These are phyloP conservation scores for Pythium dissimile DNA, from an alignment of 352 stramenopile species.

Conservation along the genomic window DNA sequence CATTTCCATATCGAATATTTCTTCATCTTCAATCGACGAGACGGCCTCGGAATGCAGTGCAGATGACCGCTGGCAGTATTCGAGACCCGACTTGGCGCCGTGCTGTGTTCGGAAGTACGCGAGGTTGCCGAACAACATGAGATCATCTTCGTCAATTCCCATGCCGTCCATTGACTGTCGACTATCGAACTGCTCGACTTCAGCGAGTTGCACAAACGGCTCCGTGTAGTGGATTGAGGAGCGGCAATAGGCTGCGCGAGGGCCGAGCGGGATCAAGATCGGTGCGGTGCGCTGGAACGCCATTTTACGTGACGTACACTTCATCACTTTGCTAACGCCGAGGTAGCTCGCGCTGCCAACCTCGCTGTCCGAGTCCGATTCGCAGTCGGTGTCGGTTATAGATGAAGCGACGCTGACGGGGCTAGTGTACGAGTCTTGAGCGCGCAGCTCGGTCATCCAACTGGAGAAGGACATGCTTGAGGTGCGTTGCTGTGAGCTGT, in stretches of 20 bases:
- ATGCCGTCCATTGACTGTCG: slow-evolving; percentile 6
- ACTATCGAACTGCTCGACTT: not conserved
- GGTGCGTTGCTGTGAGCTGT: not conserved
- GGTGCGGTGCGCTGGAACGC: slow-evolving; percentile 36
- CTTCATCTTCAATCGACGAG: slow-evolving; percentile 32
- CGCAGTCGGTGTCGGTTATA: slow-evolving; percentile 51
- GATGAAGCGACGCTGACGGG: slow-evolving; percentile 40
- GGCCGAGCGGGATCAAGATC: slow-evolving; percentile 46
- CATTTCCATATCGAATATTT: slow-evolving; percentile 76
- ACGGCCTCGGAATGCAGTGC: not conserved
- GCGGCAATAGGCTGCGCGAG: slow-evolving; percentile 16
- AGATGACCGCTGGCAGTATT: slow-evolving; percentile 7
- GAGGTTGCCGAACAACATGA: slow-evolving; percentile 61
- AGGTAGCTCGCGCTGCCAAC: slow-evolving; percentile 11
- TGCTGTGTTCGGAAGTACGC: slow-evolving; percentile 64
- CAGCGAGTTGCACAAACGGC: not conserved
- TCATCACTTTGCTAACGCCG: slow-evolving; percentile 15
- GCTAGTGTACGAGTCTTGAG: slow-evolving; percentile 15
- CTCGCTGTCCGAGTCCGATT: slow-evolving; percentile 45
- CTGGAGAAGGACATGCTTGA: slow-evolving; percentile 43
- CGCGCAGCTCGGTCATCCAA: slow-evolving; percentile 43
- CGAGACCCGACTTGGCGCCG: slow-evolving; percentile 16
- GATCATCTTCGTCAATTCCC: slow-evolving; percentile 59
- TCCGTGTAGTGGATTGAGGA: slow-evolving; percentile 17
- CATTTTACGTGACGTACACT: slow-evolving; percentile 13